Base-by-base conservation (phyloP, 495 filamentous ascomycete species). In the Podospora fimiseda region DNA sequence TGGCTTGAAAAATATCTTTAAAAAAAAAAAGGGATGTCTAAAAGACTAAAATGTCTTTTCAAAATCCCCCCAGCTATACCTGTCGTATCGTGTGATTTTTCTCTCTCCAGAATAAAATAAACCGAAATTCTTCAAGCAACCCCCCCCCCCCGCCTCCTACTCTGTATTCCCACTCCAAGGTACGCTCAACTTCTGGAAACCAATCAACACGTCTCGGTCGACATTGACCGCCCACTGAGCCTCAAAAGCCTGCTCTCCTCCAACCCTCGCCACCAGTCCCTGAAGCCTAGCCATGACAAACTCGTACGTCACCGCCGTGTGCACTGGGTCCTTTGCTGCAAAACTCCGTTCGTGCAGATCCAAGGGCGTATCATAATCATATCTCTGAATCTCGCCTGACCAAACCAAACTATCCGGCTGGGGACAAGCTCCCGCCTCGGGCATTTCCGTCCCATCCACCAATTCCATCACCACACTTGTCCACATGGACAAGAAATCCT, bases 181-280 rank as follows among this genome's bases (percentile, higher is more conserved):
- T 11, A 33, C 27, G 33, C 58, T 60, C 24, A 71, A 23, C 52
- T 37, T 27, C 53, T 73, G 66, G 47, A 95, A 98, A 1, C 76
- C 82, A 15, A 62, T 62, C 49, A 95, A 57, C 2, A 97, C 87
- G 39, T 94, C 84, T 39, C 75, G 72, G 70, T 97, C 93, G 30
- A 96, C 89, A 72, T 94, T 89, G n/a, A 76, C 76, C n/a, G 88
- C 67, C 86, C 86, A 96, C 41, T 88, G 77, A 41, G 80, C 76
- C 67, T 85, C 76, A 67, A 96, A 96, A 14, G 67, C 73, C 60
- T 84, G 77, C 46, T 81, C 79, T 1, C 91, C 90, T 3, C 91
- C 92, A 52, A 75, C 79, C 3, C 75, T 70, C 50, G 69, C 70
- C 51, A 96, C 80, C n/a, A 87, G 71, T 1, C 76, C 68, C n/a